phyloP scores from a whole-genome alignment of 495 filamentous ascomycete genomes.

The Talaromyces proteolyticus region DNA sequence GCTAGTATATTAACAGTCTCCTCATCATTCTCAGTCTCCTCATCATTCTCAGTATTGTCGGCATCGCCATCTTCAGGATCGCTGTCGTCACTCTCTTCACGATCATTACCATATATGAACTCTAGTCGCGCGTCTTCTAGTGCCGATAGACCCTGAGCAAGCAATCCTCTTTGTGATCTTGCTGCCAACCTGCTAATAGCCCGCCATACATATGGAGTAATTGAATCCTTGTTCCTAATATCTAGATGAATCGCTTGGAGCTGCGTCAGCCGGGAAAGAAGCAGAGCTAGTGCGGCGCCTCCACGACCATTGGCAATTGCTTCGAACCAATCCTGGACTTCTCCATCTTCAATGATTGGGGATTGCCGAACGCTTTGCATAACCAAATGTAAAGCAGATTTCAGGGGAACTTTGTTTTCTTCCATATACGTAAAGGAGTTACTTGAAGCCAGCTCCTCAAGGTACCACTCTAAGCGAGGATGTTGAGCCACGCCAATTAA shows the following conservation, averaged over 20 bases:
- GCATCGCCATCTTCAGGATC: too few species aligned
- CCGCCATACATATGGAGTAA: not conserved
- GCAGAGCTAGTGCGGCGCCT: not conserved
- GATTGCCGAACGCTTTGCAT: not conserved
- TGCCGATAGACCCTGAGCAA: not conserved
- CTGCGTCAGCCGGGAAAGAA: not conserved
- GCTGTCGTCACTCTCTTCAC: too few species aligned
- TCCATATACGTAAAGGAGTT: not conserved
- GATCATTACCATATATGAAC: too few species aligned
- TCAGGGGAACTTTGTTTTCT: not conserved
- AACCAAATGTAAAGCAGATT: not conserved
- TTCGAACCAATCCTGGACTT: not conserved
- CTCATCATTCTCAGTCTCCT: too few species aligned
- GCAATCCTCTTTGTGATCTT: not conserved
- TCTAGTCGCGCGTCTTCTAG: not conserved
- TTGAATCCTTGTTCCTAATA: not conserved
- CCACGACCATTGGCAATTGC: not conserved
- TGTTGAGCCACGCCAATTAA: not conserved
- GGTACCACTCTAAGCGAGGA: not conserved
- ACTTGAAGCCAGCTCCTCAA: not conserved
- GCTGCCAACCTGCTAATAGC: not conserved
- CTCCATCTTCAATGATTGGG: not conserved
- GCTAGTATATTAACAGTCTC: not conserved
- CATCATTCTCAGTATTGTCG: too few species aligned
- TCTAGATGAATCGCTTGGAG: not conserved